Evolutionary conservation across 331 rosid species (phyloP).

Genomic region (Pyrus hybrid): DNA sequence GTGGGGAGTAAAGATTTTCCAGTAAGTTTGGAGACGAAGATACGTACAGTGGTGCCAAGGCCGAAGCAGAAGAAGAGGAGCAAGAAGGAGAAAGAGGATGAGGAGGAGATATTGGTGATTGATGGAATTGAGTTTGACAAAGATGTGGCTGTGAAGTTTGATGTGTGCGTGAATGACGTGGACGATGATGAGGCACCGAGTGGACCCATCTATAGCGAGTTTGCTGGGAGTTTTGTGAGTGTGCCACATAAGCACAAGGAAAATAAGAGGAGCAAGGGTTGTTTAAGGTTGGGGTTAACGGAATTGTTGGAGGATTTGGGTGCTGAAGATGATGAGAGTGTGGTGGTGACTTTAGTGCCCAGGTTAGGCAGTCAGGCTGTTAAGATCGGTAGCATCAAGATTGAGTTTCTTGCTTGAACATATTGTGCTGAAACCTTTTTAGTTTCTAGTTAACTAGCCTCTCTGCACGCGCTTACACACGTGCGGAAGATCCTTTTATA

Average conservation of each 20-base stretch:
- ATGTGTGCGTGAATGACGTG: constrained; percentile 54
- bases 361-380: constrained; percentile 19
- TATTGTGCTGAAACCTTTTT: neutral
- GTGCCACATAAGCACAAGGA: constrained; percentile 46
- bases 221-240: constrained; percentile 48
- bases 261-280: constrained; percentile 4
- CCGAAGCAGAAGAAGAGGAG: constrained; percentile 43
- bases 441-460: neutral
- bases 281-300: constrained; percentile 42
- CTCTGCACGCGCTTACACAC: too few species aligned
- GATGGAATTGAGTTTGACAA: constrained; percentile 44
- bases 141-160: constrained; percentile 32
- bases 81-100: constrained; percentile 49
- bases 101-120: constrained; percentile 58
- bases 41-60: constrained; percentile 33
- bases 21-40: constrained; percentile 22
- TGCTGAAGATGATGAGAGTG: constrained; percentile 48
- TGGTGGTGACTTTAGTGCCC: constrained; percentile 57
- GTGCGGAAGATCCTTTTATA: too few species aligned
- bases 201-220: constrained; percentile 31
- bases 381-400: constrained; percentile 27
- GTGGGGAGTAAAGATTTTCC: constrained; percentile 24
- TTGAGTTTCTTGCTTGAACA: constrained; percentile 17
- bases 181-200: constrained; percentile 15
- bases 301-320: constrained; percentile 60